Conservation (phyloP, 225 moss, liverwort and hornwort species). For the Bryum argenteum region DNA sequence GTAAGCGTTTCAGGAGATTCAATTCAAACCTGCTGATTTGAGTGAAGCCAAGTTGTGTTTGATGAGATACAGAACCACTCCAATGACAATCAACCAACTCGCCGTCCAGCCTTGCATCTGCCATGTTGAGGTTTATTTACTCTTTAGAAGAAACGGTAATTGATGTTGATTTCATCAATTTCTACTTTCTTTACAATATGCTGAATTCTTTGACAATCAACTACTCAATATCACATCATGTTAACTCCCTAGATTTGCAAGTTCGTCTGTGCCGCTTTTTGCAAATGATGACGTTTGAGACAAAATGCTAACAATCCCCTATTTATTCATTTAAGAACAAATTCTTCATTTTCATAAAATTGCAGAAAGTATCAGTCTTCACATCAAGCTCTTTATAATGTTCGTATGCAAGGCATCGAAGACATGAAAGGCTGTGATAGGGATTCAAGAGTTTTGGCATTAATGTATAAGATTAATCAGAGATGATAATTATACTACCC, state of each 20-base stretch:
- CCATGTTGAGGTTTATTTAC: not conserved
- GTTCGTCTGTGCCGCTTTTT: too few relatives aligned
- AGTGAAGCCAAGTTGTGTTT: constrained; percentile 31
- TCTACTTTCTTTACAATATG: not conserved
- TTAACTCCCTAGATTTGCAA: too few relatives aligned
- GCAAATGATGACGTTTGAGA: too few relatives aligned
- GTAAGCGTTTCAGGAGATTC: not conserved
- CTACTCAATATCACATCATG: too few relatives aligned
- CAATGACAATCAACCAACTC: constrained; percentile 42
- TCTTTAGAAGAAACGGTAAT: too few relatives aligned
- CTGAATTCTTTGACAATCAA: not conserved
- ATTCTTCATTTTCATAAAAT: too few relatives aligned
- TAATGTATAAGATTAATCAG: not conserved
- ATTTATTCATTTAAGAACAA: too few relatives aligned
- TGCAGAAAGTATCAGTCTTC: too few relatives aligned
- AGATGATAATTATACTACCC: constrained; percentile 6
- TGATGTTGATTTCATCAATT: not conserved
- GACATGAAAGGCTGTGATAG: too few relatives aligned
- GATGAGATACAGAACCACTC: constrained; percentile 32
- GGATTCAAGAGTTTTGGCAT: not conserved
- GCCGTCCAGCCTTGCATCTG: constrained; percentile 51
- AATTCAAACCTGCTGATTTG: constrained; percentile 26
- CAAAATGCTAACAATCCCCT: too few relatives aligned
- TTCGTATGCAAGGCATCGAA: too few relatives aligned
- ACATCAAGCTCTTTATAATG: too few relatives aligned